These are phyloP conservation scores for Xylariaceae sp. DNA, from an alignment of 2,329 filamentous ascomycete species.

Conservation along the genomic window DNA sequence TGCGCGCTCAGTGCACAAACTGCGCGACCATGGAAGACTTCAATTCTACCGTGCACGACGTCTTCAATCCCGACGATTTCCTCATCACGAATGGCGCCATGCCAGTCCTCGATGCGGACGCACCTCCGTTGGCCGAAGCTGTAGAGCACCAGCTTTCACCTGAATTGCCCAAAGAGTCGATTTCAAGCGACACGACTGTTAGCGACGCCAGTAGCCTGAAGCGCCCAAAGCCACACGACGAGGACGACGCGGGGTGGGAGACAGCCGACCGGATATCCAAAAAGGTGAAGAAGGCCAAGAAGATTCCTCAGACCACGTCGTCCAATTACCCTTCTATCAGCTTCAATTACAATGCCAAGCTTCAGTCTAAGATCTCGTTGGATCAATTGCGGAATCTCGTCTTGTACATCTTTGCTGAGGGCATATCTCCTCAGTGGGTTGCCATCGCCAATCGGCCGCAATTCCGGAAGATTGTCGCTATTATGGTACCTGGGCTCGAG, in stretches of 20 bases:
- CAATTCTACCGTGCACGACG: conserved; percentile 22
- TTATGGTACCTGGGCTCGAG: conserved; percentile 93
- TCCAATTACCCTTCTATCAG: conserved; percentile 65
- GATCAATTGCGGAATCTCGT: conserved; percentile 67
- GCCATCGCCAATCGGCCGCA: conserved; percentile 66
- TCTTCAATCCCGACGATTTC: conserved; percentile 29
- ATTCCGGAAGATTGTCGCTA: conserved; percentile 79
- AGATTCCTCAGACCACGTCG: conserved; percentile 60
- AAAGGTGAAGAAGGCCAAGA: conserved; percentile 63
- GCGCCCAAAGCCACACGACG: conserved; percentile 55
- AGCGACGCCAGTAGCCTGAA: conserved; percentile 50
- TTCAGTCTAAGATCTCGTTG: conserved; percentile 67
- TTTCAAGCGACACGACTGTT: conserved; percentile 25
- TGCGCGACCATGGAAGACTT: conserved; percentile 25
- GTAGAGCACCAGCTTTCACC: conserved; percentile 14
- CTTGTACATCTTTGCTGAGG: conserved; percentile 71
- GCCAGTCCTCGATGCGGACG: conserved; percentile 16
- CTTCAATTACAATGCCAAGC: conserved; percentile 62
- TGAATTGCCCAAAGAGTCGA: conserved; percentile 28
- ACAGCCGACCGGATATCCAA: conserved; percentile 55
- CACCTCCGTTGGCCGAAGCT: conserved; percentile 5
- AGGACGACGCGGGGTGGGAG: conserved; percentile 56
- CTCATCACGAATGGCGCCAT: conserved; percentile 21
- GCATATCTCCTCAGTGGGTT: conserved; percentile 68
- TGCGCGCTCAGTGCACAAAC: conserved; percentile 7